Conservation (phyloP, 306 rosid genomes). For the Prinsepia uniflora region DNA sequence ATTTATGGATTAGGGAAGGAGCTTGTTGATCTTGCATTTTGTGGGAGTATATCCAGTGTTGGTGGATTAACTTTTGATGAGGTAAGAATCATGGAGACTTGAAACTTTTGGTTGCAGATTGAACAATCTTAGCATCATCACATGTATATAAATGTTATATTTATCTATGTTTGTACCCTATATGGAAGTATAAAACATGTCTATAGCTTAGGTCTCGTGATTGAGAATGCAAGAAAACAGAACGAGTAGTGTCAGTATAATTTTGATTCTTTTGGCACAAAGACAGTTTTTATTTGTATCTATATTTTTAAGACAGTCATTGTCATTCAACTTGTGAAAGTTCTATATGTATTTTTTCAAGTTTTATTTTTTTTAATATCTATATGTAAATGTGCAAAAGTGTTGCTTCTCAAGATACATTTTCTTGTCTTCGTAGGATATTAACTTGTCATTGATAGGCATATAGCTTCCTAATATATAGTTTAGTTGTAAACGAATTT, state of each 20-base stretch:
- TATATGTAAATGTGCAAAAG: not conserved
- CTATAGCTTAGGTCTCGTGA: not conserved
- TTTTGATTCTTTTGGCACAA: not conserved
- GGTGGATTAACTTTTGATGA: slow-evolving; percentile 98
- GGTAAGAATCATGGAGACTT: slow-evolving; percentile 42
- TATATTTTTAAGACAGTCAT: not conserved
- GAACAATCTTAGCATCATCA: not conserved
- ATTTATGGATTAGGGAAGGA: slow-evolving; percentile 87
- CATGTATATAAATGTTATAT: not conserved
- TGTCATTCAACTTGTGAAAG: not conserved
- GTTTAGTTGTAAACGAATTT: too few species aligned
- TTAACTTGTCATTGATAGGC: not conserved
- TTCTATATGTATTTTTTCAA: not conserved
- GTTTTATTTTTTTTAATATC: not conserved
- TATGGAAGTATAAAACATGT: not conserved
- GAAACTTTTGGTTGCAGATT: not conserved
- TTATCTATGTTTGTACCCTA: not conserved
- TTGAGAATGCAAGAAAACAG: not conserved
- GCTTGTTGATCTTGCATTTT: slow-evolving; percentile 83
- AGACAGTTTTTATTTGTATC: not conserved
- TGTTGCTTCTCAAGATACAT: not conserved
- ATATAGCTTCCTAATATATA: not conserved
- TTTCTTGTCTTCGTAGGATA: not conserved
- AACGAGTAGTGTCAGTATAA: not conserved
- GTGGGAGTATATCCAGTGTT: slow-evolving; percentile 84